Conservation (phyloP, 345 rosid genomes). For the Populus deltoides region DNA sequence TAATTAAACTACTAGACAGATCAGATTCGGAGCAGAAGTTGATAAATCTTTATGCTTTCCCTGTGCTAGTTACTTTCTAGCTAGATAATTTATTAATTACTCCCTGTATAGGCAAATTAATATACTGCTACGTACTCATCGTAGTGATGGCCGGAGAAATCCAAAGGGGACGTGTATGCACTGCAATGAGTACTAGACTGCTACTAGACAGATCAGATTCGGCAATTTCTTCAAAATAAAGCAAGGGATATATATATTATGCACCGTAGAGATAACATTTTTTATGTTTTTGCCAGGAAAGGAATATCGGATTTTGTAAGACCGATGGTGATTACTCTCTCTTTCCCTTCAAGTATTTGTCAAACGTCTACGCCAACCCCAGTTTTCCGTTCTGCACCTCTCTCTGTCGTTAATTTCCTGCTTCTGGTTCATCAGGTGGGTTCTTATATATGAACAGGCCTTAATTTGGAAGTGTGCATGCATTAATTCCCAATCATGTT, state of each 20-base stretch:
- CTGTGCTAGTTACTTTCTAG: not conserved
- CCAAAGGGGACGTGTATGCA: too few relatives aligned
- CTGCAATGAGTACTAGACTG: too few relatives aligned
- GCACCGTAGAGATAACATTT: not conserved
- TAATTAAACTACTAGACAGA: not conserved
- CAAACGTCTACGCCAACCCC: not conserved
- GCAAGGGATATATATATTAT: not conserved
- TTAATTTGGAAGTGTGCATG: too few relatives aligned
- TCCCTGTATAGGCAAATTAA: not conserved
- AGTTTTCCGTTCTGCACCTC: too few relatives aligned
- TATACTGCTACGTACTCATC: too few relatives aligned
- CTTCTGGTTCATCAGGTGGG: too few relatives aligned
- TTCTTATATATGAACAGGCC: too few relatives aligned
- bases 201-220: too few relatives aligned
- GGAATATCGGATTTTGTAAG: not conserved
- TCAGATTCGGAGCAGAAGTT: not conserved
- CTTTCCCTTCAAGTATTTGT: slow-evolving; percentile 1
- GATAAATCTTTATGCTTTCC: not conserved
- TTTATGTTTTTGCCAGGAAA: not conserved
- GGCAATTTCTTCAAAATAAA: not conserved
- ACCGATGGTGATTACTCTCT: not conserved
- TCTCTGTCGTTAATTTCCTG: too few relatives aligned
- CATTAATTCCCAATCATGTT: too few relatives aligned
- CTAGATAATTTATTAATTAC: not conserved
- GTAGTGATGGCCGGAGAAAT: too few relatives aligned